Evolutionary conservation across 768 basidiomycete genomes (phyloP), one percentile per base, ranked within the genome.

Genomic region (Naematelia aurantialba): DNA sequence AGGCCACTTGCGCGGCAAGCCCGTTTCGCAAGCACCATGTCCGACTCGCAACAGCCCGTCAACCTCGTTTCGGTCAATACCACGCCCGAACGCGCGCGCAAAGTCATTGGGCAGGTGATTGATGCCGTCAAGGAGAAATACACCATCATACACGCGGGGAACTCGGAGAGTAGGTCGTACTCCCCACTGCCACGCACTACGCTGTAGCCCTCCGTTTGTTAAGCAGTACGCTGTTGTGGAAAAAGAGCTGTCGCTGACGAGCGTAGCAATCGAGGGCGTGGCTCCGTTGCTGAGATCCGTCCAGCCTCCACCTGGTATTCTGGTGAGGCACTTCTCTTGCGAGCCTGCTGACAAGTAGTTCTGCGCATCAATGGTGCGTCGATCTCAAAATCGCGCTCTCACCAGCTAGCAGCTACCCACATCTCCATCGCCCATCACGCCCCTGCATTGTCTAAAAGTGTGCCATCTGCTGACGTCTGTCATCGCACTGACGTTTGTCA

Each of bases 1-100:
- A n/a, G n/a, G n/a, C n/a, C n/a, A n/a, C n/a, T n/a, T n/a, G n/a
- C n/a, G n/a, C n/a, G n/a, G n/a, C n/a, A n/a, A n/a, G n/a, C n/a
- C 14, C 4, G 45, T 19, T n/a, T 24, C 4, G 14, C 45, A 4
- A n/a, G 45, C 45, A 50, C 11, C 19, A 50, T 50, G 48, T 50
- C 51, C 10, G 24, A n/a, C n/a, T n/a, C 39, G 2, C 19, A 24
- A n/a, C 8, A 29, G 10, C 66, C 69, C 27, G 49, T 72, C 60
- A 67, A 62, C 56, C 67, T 75, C 44, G 64, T 75, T 27, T 67
- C 69, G 31, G 73, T 75, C 39, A 75, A 75, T 57, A 75, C 72
- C 11, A 62, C 66, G n/a, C 74, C 74, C 13, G 74, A 76, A 19
- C 61, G 74, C 8, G 74, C 74, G 1, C 66, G 65, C 56, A 61